phyloP scores from a whole-genome alignment of 768 basidiomycete species.

The Tricholoma bakamatsutake region DNA sequence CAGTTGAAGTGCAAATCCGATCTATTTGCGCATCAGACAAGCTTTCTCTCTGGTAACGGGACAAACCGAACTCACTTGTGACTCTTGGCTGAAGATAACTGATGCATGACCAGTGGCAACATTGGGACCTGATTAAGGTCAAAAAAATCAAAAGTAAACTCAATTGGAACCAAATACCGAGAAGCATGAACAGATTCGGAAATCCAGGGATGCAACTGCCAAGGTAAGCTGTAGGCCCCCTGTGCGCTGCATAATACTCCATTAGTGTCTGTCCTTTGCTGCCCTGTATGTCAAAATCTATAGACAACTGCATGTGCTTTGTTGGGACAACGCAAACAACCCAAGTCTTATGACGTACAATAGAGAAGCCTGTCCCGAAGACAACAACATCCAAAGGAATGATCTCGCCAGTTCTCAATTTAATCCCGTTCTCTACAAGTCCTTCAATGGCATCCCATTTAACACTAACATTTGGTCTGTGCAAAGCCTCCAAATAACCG shows the following conservation, averaged over 20 bases:
- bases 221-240: conserved; percentile 46
- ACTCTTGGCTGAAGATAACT: conserved; percentile 49
- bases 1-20: conserved; percentile 42
- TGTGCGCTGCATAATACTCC: conserved; percentile 42
- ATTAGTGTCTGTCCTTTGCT: conserved; percentile 33
- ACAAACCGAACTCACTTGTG: conserved; percentile 39
- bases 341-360: conserved; percentile 19
- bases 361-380: conserved; percentile 48
- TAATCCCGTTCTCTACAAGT: conserved; percentile 44
- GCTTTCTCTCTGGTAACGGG: conserved; percentile 4
- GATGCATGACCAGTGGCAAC: conserved; percentile 54
- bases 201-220: conserved; percentile 51
- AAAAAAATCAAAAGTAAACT: not conserved
- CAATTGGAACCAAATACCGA: conserved; percentile 28
- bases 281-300: conserved; percentile 34
- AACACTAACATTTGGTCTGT: conserved; percentile 47
- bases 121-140: conserved; percentile 40
- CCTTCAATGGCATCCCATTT: conserved; percentile 43
- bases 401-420: conserved; percentile 41
- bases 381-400: conserved; percentile 52
- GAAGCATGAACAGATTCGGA: conserved; percentile 45
- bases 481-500: conserved; percentile 47
- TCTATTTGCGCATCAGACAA: conserved; percentile 26
- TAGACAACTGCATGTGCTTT: conserved; percentile 26
- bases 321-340: not conserved